These are phyloP conservation scores for Sugiyamaella sp. DNA, from an alignment of 1,139 yeast genomes.

Conservation along the genomic window DNA sequence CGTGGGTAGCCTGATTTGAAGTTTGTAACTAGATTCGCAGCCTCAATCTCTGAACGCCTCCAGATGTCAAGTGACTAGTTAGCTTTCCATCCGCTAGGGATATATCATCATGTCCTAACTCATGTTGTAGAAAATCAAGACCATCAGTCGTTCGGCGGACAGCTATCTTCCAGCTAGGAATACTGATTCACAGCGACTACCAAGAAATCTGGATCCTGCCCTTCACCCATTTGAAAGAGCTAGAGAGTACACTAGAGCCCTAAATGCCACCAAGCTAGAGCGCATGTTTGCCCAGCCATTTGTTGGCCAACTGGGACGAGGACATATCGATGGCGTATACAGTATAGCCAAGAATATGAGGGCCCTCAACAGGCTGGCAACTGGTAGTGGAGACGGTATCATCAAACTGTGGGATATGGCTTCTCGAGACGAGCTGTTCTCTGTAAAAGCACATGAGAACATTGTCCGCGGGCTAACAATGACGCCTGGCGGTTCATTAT, in stretches of 20 bases:
- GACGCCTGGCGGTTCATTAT: constrained; percentile 65
- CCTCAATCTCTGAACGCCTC: no score
- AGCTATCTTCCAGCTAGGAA: constrained; percentile 89
- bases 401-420: constrained; percentile 91
- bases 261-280: constrained; percentile 93
- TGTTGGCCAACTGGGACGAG: constrained; percentile 90
- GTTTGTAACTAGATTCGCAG: no score
- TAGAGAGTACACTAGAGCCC: constrained; percentile 90
- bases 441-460: constrained; percentile 89
- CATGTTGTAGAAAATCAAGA: constrained; percentile 68
- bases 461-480: constrained; percentile 86
- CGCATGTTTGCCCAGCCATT: constrained; percentile 98
- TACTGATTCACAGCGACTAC: constrained; percentile 83
- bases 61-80: no score
- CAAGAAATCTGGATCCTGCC: constrained; percentile 91
- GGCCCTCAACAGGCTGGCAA: constrained; percentile 73
- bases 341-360: constrained; percentile 78
- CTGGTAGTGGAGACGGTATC: constrained; percentile 95
- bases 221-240: constrained; percentile 97
- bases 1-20: background rate
- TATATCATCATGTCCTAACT: background rate
- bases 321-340: constrained; percentile 96
- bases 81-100: no score
- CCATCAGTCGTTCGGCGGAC: constrained; percentile 88
- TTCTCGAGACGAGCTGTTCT: constrained; percentile 69